A percentile compares a stretch with the other conserved stretches of the same genome.
Conservation (phyloP, 495 filamentous ascomycete genomes). For the Aspergillus avenaceus region DNA sequence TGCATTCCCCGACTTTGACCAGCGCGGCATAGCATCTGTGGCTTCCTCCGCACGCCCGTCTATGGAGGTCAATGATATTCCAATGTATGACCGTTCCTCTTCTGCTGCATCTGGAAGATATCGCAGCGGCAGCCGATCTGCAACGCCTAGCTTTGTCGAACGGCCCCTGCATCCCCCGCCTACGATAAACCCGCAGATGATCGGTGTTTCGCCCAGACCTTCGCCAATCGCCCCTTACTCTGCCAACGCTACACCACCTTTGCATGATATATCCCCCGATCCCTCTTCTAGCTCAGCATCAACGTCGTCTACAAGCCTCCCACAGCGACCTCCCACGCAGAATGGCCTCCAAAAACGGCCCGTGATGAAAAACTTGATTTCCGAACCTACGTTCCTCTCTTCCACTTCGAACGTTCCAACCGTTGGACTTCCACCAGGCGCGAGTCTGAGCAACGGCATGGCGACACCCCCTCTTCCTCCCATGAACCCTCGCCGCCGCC, state of each 20-base stretch:
- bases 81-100: slow-evolving; percentile 31
- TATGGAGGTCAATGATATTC: slow-evolving; percentile 29
- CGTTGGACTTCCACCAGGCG: slow-evolving; percentile 53
- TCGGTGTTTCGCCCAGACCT: slow-evolving; percentile 48
- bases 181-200: slow-evolving; percentile 32
- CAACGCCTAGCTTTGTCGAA: slow-evolving; percentile 37
- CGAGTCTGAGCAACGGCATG: slow-evolving; percentile 39
- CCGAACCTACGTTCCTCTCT: slow-evolving; percentile 77
- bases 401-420: slow-evolving; percentile 70
- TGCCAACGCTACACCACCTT: slow-evolving; percentile 53
- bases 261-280: slow-evolving; percentile 36
- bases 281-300: slow-evolving; percentile 18
- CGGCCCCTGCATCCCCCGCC: slow-evolving; percentile 30
- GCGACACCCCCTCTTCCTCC: slow-evolving; percentile 58
- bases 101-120: slow-evolving; percentile 41
- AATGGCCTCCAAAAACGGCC: slow-evolving; percentile 52
- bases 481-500: slow-evolving; percentile 66
- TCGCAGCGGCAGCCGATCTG: slow-evolving; percentile 48
- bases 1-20: slow-evolving; percentile 24
- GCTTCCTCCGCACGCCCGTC: slow-evolving; percentile 38
- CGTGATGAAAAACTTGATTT: slow-evolving; percentile 73
- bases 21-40: slow-evolving; percentile 21
- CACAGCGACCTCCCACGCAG: slow-evolving; percentile 28
- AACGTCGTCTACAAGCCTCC: slow-evolving; percentile 15
- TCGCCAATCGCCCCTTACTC: slow-evolving; percentile 52